Conservation (phyloP, 352 stramenopile species). For the Plasmopara muralis region DNA sequence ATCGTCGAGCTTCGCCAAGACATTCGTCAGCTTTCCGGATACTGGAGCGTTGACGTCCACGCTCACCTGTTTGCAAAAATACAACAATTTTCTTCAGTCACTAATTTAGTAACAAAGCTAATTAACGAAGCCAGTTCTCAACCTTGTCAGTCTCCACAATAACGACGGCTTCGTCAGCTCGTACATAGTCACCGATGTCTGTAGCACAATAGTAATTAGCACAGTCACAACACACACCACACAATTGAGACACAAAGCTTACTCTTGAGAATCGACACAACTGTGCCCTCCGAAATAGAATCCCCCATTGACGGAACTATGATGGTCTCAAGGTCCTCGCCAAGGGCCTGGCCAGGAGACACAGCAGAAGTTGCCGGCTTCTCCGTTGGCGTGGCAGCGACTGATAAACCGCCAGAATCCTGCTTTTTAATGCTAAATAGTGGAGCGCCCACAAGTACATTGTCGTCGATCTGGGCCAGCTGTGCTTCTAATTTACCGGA, state of each 20-base stretch:
- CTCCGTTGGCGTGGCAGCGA: constrained; percentile 14
- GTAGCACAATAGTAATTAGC: constrained; percentile 4
- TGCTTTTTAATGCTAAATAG: constrained; percentile 82
- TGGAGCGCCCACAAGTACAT: constrained; percentile 92
- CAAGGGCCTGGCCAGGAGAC: constrained; percentile 31
- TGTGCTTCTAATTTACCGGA: constrained; percentile 88
- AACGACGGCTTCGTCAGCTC: constrained; percentile 93
- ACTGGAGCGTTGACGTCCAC: constrained; percentile 90
- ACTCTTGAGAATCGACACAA: constrained; percentile 89
- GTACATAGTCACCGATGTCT: constrained; percentile 93
- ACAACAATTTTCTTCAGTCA: not conserved
- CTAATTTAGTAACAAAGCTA: not conserved
- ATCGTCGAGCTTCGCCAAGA: constrained; percentile 93
- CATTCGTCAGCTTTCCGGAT: constrained; percentile 87
- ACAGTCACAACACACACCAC: not conserved
- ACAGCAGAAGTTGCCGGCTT: constrained; percentile 13
- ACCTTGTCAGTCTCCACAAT: constrained; percentile 99
- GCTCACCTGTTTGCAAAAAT: constrained; percentile 43
- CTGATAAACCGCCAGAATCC: constrained; percentile 17
- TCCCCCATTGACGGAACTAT: constrained; percentile 90
- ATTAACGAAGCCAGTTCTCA: not conserved
- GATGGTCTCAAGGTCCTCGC: constrained; percentile 55
- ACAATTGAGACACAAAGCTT: constrained; percentile 11
- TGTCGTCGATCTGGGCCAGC: constrained; percentile 91
- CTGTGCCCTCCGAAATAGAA: constrained; percentile 97